Conservation (phyloP, 2,329 filamentous ascomycete species). For the Sporothrix schenckii region DNA sequence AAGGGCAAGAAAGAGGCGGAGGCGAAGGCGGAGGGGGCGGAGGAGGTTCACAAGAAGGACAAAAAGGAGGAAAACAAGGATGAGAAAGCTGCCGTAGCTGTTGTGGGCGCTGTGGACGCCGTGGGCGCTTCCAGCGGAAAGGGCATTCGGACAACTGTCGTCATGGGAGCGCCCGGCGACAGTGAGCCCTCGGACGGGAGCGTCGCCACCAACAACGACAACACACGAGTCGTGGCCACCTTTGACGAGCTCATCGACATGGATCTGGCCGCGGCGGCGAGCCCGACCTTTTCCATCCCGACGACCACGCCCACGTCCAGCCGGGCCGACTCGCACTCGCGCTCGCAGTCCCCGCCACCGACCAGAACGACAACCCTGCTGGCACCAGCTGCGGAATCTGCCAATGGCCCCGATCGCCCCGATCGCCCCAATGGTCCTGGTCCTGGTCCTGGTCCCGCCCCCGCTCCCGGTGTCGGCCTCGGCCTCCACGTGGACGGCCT, state of each 20-base stretch:
- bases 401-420: too few relatives aligned
- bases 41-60: neutral
- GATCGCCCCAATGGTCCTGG: too few relatives aligned
- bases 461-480: too few relatives aligned
- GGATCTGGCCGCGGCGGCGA: neutral
- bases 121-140: neutral
- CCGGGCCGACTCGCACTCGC: neutral
- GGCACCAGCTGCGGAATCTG: too few relatives aligned
- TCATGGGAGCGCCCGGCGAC: neutral
- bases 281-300: neutral
- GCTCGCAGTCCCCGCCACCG: neutral
- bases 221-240: neutral
- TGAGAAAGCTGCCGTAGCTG: neutral
- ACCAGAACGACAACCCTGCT: neutral
- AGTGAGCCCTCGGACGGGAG: too few relatives aligned
- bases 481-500: neutral
- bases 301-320: conserved; percentile 1
- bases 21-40: neutral
- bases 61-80: neutral
- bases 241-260: neutral
- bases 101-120: too few relatives aligned
- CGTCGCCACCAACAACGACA: neutral
- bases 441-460: too few relatives aligned
- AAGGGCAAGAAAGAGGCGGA: too few relatives aligned
- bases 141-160: neutral